phyloP scores from a whole-genome alignment of 345 rosid species.

The Dipteronia sinensis region DNA sequence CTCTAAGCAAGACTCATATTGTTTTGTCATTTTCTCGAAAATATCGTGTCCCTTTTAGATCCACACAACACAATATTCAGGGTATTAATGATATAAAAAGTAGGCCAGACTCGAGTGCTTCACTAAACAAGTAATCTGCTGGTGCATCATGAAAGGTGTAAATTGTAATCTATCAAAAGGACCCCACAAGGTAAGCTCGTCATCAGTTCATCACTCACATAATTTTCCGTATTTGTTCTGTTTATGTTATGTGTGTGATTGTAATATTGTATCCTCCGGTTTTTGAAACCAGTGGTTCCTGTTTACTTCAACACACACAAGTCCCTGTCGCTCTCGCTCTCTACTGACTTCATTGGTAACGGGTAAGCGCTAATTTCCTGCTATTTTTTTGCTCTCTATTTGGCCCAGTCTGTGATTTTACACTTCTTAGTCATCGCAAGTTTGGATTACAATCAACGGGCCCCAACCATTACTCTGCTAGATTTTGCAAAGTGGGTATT shows the following conservation, averaged over 20 bases:
- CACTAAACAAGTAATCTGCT: too few relatives aligned
- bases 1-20: too few relatives aligned
- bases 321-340: not conserved
- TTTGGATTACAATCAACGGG: not conserved
- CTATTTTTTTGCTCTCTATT: not conserved
- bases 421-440: not conserved
- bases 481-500: conserved; percentile 15
- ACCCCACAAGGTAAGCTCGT: not conserved
- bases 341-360: not conserved
- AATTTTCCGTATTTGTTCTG: not conserved
- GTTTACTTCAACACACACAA: not conserved
- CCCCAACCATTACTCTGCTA: not conserved
- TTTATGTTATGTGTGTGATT: not conserved
- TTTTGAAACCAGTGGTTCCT: not conserved
- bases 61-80: too few relatives aligned
- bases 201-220: not conserved
- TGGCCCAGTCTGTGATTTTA: not conserved
- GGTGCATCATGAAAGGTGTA: not conserved
- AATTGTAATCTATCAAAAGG: not conserved
- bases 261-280: not conserved
- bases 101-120: too few relatives aligned
- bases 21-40: too few relatives aligned
- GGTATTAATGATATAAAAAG: too few relatives aligned
- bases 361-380: not conserved
- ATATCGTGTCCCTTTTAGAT: too few relatives aligned